Conservation (phyloP, 2,329 filamentous ascomycete genomes). For the Aspergillus niger region DNA sequence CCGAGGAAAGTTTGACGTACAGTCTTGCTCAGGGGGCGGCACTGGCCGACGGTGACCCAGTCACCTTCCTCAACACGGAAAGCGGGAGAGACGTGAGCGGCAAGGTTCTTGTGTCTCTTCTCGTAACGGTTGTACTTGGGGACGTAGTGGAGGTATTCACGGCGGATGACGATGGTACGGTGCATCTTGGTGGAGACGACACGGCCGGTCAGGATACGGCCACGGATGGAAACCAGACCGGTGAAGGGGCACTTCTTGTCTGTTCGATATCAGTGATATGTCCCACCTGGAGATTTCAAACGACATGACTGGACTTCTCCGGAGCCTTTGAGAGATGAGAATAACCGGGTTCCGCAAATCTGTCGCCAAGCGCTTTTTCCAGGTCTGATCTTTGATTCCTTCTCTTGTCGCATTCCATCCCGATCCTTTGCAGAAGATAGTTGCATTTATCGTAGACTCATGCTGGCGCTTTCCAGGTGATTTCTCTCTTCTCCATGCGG, state of each 20-base stretch:
- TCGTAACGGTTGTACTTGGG: constrained; percentile 99
- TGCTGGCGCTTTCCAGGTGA: background rate
- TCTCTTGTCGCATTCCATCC: background rate
- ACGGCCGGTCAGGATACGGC: constrained; percentile 98
- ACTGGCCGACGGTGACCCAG: constrained; percentile 98
- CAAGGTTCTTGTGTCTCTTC: constrained; percentile 99
- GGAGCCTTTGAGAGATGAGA: constrained; percentile 19
- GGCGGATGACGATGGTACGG: constrained; percentile 98
- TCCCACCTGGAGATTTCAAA: constrained; percentile 8
- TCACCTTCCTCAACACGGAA: constrained; percentile 99
- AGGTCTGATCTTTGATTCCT: background rate
- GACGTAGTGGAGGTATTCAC: constrained; percentile 99
- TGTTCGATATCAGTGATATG: constrained; percentile 46
- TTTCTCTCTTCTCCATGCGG: background rate
- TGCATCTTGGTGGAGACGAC: constrained; percentile 99
- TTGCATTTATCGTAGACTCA: background rate
- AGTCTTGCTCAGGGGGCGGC: constrained; percentile 98
- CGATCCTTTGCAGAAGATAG: background rate
- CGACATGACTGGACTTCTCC: constrained; percentile 4
- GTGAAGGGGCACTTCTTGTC: constrained; percentile 99
- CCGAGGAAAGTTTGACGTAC: constrained; percentile 60
- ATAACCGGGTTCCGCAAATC: background rate
- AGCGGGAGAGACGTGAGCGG: constrained; percentile 96
- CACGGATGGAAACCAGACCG: constrained; percentile 97
- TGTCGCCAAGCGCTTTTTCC: background rate